Percentiles rank a stretch among this genome's conserved stretches.
phyloP scores from a whole-genome alignment of 805 yeast species.

The Teunomyces tritomae region DNA sequence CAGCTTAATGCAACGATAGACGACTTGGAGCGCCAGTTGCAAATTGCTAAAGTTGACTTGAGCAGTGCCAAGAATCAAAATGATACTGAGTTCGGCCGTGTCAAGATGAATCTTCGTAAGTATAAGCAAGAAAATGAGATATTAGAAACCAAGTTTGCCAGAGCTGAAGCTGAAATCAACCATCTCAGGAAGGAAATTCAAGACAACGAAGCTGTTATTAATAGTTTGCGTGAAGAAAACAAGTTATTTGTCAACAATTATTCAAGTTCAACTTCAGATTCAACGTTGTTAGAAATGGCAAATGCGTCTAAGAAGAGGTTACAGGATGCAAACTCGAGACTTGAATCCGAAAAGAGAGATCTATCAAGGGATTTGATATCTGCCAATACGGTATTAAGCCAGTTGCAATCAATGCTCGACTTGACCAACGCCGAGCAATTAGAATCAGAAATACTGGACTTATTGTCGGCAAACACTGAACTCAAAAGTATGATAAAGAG shows the following conservation, averaged over 20 bases:
- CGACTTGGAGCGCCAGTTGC: conserved; percentile 2
- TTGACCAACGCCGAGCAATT: conserved; percentile 3
- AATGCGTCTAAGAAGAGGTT: conserved; percentile 1
- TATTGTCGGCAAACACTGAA: conserved; percentile 11
- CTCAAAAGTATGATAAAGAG: conserved; percentile 9
- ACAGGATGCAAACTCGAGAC: not conserved
- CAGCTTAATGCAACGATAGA: conserved; percentile 9
- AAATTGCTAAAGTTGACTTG: not conserved
- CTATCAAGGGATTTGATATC: conserved; percentile 5
- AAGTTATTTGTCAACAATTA: not conserved
- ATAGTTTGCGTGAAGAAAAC: not conserved
- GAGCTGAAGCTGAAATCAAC: conserved; percentile 1
- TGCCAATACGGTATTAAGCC: conserved; percentile 2
- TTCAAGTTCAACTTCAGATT: conserved; percentile 3
- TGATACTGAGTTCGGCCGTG: not conserved
- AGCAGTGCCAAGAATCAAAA: not conserved
- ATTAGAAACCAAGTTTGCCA: conserved; percentile 11
- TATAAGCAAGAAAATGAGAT: conserved; percentile 13
- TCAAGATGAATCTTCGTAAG: not conserved
- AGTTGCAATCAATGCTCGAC: conserved; percentile 6
- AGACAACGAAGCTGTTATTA: not conserved
- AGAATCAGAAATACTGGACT: conserved; percentile 10
- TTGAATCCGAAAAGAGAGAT: conserved; percentile 6
- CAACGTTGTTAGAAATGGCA: conserved; percentile 9
- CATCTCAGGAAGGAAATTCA: conserved; percentile 1